Evolutionary conservation across 345 rosid species (phyloP), one percentile per base, ranked within the genome.

Genomic region (Euphorbia lathyris): DNA sequence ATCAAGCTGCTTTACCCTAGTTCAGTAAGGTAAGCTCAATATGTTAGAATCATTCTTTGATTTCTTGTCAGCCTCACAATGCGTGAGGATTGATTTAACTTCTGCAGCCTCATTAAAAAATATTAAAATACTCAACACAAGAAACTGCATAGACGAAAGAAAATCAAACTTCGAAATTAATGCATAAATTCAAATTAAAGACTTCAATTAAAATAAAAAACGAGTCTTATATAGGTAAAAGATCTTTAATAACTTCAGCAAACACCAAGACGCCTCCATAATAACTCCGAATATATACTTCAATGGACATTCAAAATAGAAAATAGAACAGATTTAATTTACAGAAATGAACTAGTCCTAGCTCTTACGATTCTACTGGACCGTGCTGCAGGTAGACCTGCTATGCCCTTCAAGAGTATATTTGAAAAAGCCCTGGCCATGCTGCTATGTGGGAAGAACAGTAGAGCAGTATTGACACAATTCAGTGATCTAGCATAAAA

Each of bases 361-460:
- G 67, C 22, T 72, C 91, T 80, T 78, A 90, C 90, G 52, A 76
- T 76, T 83, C 82, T 82, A 61, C 66, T 32, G 12, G 87, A 86
- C 40, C 77, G 78, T 63, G 71, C 72, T 68, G 85, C 72, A 6
- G 85, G 81, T 55, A 82, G 81, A 69, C 78, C 77, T 9, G 74
- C 59, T 62, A 87, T 65, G 65, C 91, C 81, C 74, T 67, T 88
- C 2, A 86, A 17, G 34, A 90, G 69, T n/a, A 79, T 42, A 78
- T 74, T 92, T 1, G 96, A 87, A 29, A 90, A 78, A 22, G 84
- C 73, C 66, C 82, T 84, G 0, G 91, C 93, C 98, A 90, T 92
- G 34, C 22, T 50, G 5, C 43, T 63, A 32, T 22, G 48, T 62
- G 9, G 48, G 22, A 20, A 58, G 20, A 57, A n/a, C 40, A 57